Conservation (phyloP, 2,329 filamentous ascomycete genomes). For the Colletotrichum liriopes region DNA sequence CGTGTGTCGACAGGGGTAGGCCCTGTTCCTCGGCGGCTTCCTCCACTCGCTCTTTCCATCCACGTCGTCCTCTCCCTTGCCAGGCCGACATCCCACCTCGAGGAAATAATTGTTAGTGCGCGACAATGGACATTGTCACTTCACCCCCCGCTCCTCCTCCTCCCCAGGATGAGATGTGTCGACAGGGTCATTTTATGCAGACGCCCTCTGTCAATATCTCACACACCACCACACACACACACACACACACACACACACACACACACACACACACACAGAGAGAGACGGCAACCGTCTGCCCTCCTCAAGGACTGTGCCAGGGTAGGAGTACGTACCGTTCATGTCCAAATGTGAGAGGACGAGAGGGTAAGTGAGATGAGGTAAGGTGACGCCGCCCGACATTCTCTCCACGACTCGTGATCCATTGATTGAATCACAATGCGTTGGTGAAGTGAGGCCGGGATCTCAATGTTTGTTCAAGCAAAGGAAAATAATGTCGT, state of each 20-base stretch:
- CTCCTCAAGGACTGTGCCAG: neutral
- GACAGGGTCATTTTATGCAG: conserved; percentile 26
- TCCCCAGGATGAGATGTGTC: conserved; percentile 28
- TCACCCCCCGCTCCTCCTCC: conserved; percentile 5
- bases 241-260: neutral
- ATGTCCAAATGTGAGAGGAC: neutral
- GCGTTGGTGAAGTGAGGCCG: neutral
- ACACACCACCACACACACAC: neutral
- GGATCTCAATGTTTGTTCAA: neutral
- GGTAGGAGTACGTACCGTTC: conserved; percentile 12
- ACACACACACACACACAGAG: neutral
- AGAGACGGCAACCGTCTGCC: neutral
- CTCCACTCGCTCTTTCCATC: conserved; percentile 29
- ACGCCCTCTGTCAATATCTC: conserved; percentile 18
- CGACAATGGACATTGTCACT: conserved; percentile 32
- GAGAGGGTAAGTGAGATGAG: conserved; percentile 13
- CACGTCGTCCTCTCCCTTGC: conserved; percentile 32
- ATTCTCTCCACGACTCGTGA: conserved; percentile 13
- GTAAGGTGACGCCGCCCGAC: conserved; percentile 32
- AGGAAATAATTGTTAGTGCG: conserved; percentile 42
- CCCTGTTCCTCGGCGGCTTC: conserved; percentile 37
- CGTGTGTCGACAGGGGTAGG: conserved; percentile 28
- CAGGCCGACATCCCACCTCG: conserved; percentile 21
- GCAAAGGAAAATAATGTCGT: neutral
- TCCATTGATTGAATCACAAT: neutral